Base-by-base conservation (phyloP, 805 yeast species). In the Dipodascus albidus region DNA sequence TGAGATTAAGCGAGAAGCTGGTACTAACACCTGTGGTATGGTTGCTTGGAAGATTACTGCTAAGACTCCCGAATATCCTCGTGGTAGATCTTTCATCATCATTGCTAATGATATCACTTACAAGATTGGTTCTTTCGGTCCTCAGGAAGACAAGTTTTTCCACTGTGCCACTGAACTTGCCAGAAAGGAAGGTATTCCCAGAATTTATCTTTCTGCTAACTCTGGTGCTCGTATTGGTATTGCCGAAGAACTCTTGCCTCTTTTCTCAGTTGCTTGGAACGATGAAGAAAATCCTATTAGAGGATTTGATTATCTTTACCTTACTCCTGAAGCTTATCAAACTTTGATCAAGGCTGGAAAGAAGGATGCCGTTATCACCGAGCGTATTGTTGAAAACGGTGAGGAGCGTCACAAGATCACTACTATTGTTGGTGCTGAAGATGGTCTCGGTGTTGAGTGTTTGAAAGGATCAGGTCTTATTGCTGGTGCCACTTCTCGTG, bases 151-250 rank as follows among this genome's bases (percentile, higher is more conserved):
- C 72, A 76, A 74, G 54, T 93, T 83, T 75, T 93, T 93, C 78
- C 80, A 87, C 75, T 82, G 84, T 67, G 96, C 90, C 59, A 93
- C 99, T 35, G 95, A 89, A 65, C 78, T 83, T 61, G 96, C 98
- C 33, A 81, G 96, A 73, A 76, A 80, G 66, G 77, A 83, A 59
- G 99, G 99, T 56, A 82, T 93, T 62, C 99, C 99, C 66, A 79
- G 99, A 74, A 80, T 93, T 54, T 93, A 93, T 72, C 76, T 93
- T 62, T 87, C 97, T 62, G 99, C 99, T 24, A 93, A 93, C 79
- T 90, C 98, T 56, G 99, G 99, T 77, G 99, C 99, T 49, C 83
- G 99, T 76, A 87, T 93, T 59, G 99, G 99, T 66, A 81, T 93
- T 68, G 99, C 99, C 23, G 98, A 93, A 62, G 99, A 93, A 71